These are phyloP conservation scores for Boletales sp. DNA, from an alignment of 768 basidiomycete genomes.

Conservation along the genomic window DNA sequence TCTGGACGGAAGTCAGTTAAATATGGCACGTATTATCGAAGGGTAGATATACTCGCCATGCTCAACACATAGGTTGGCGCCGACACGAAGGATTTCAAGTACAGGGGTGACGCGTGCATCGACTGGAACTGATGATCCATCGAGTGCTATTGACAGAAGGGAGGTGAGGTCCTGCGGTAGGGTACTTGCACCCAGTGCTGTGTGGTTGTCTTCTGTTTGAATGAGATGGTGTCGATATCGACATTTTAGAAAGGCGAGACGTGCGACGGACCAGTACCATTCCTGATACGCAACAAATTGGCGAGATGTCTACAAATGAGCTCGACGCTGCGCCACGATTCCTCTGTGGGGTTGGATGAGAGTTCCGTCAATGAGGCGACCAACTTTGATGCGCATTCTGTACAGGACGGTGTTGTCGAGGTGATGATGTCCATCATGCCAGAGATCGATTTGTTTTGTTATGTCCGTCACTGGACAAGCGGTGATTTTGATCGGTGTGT, in stretches of 20 bases:
- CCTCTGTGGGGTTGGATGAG: constrained; percentile 27
- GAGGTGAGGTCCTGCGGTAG: constrained; percentile 64
- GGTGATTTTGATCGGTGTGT: too few species aligned
- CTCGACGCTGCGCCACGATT: constrained; percentile 52
- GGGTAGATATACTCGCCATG: constrained; percentile 49
- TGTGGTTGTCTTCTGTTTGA: constrained; percentile 63
- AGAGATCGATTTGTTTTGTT: background rate
- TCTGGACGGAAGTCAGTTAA: constrained; percentile 40
- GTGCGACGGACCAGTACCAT: constrained; percentile 43
- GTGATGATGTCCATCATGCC: constrained; percentile 14
- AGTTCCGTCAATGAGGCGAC: constrained; percentile 32
- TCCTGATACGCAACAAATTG: constrained; percentile 56
- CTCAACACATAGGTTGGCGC: constrained; percentile 83
- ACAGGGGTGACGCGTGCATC: constrained; percentile 47
- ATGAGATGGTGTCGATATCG: constrained; percentile 14
- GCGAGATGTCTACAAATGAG: constrained; percentile 54
- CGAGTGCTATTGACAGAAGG: constrained; percentile 54
- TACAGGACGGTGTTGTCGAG: constrained; percentile 15
- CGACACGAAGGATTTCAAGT: constrained; percentile 70
- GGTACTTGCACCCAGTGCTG: constrained; percentile 58
- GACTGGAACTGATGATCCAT: constrained; percentile 44
- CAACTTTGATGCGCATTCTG: constrained; percentile 30
- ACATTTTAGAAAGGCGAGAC: background rate
- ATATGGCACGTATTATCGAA: constrained; percentile 2
- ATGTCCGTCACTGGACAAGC: too few species aligned